Percentiles rank a stretch among this genome's conserved stretches.
Conservation (phyloP, 2,329 filamentous ascomycete species). For the Alternaria longipes region DNA sequence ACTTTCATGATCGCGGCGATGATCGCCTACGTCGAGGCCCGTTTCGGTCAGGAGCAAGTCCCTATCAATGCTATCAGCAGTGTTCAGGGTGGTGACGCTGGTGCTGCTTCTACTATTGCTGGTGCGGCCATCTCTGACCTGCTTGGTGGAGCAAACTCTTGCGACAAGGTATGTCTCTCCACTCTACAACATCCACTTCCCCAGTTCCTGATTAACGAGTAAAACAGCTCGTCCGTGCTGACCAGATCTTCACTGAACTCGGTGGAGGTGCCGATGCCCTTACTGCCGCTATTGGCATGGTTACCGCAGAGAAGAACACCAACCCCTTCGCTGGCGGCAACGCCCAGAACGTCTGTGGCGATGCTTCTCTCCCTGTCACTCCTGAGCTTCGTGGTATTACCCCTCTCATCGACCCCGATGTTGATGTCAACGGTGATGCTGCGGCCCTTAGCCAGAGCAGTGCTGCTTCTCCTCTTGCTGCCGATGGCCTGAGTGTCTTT, state of each 20-base stretch:
- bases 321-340: slow-evolving; percentile 70
- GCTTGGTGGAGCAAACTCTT: slow-evolving; percentile 71
- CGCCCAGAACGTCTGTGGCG: slow-evolving; percentile 69
- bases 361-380: slow-evolving; percentile 69
- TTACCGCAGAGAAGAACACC: slow-evolving; percentile 77
- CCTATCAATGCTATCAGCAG: slow-evolving; percentile 65
- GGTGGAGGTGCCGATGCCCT: slow-evolving; percentile 69
- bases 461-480: slow-evolving; percentile 63
- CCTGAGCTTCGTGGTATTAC: slow-evolving; percentile 70
- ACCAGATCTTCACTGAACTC: slow-evolving; percentile 69
- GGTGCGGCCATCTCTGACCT: slow-evolving; percentile 69
- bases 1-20: slow-evolving; percentile 39
- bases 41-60: slow-evolving; percentile 71
- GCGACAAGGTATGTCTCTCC: slow-evolving; percentile 62
- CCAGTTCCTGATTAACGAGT: background rate
- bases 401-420: slow-evolving; percentile 72
- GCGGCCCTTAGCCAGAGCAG: slow-evolving; percentile 68
- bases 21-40: slow-evolving; percentile 50
- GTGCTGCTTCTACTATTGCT: slow-evolving; percentile 70
- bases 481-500: slow-evolving; percentile 70
- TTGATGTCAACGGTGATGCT: slow-evolving; percentile 64
- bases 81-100: slow-evolving; percentile 65
- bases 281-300: slow-evolving; percentile 68
- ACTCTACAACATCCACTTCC: background rate
- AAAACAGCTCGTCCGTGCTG: slow-evolving; percentile 66